phyloP scores from a whole-genome alignment of 2,329 filamentous ascomycete species.

The Clarireedia monteithiana region DNA sequence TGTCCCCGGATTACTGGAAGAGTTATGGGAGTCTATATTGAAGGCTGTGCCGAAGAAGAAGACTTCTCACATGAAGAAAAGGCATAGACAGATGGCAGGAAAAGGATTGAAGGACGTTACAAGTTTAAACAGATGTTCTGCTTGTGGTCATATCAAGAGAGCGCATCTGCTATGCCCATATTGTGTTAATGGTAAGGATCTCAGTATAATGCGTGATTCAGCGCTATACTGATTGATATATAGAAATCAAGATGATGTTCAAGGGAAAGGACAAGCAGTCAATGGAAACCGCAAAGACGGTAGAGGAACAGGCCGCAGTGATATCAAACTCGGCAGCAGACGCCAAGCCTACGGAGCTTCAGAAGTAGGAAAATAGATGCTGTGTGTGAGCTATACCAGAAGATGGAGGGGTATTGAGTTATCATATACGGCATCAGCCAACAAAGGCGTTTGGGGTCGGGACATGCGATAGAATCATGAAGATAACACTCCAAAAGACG shows the following conservation, averaged over 20 bases:
- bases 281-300: neutral
- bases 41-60: constrained; percentile 97
- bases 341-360: neutral
- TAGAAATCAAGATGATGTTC: constrained; percentile 28
- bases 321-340: neutral
- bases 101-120: constrained; percentile 91
- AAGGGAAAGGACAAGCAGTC: constrained; percentile 6
- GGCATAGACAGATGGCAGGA: constrained; percentile 87
- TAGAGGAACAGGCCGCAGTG: neutral
- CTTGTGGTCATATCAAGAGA: constrained; percentile 80
- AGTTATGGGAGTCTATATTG: constrained; percentile 88
- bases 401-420: neutral
- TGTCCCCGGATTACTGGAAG: constrained; percentile 63
- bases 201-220: neutral
- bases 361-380: neutral
- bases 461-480: constrained; percentile 1
- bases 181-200: constrained; percentile 69
- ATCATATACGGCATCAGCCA: constrained; percentile 13
- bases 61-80: constrained; percentile 92
- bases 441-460: constrained; percentile 18
- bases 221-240: constrained; percentile 10
- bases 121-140: constrained; percentile 78
- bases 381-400: neutral
- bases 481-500: constrained; percentile 1
- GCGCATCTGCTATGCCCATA: constrained; percentile 82